phyloP scores from a whole-genome alignment of 2,329 filamentous ascomycete species.

The Pseudogymnoascus sp. region DNA sequence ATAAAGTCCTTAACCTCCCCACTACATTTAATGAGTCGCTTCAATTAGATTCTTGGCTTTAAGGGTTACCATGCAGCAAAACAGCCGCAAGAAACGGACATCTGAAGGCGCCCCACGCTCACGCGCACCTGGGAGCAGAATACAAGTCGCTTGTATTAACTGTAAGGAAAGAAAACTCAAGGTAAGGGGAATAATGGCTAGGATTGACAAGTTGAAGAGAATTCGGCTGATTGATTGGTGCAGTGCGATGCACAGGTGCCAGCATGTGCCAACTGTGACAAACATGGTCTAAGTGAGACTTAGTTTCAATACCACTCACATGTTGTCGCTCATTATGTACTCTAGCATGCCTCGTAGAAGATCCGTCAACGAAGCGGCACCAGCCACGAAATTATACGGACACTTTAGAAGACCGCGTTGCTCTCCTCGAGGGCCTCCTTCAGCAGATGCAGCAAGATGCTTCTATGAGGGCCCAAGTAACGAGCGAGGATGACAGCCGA shows the following conservation, averaged over 20 bases:
- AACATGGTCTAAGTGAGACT: background rate
- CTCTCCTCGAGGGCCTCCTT: constrained; percentile 11
- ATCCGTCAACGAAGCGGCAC: constrained; percentile 1
- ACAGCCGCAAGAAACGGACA: no score
- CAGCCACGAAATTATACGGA: constrained; percentile 12
- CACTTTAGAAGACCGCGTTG: constrained; percentile 12
- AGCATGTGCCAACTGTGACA: constrained; percentile 10
- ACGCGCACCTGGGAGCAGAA: no score
- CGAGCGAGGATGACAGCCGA: background rate
- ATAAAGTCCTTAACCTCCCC: no score
- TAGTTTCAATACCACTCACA: background rate
- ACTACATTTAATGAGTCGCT: no score
- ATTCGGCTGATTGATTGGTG: no score
- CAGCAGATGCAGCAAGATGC: background rate
- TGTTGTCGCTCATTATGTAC: background rate
- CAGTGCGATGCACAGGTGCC: constrained; percentile 12
- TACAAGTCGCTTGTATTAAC: no score
- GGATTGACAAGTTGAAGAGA: no score
- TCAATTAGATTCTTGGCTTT: no score
- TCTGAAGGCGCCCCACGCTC: no score
- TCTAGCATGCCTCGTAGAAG: constrained; percentile 6
- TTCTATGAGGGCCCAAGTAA: background rate
- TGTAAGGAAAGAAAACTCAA: no score
- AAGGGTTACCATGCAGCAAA: no score
- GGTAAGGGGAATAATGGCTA: no score